Evolutionary conservation across 2,329 filamentous ascomycete species (phyloP).

Genomic region (Geosmithia putterillii): DNA sequence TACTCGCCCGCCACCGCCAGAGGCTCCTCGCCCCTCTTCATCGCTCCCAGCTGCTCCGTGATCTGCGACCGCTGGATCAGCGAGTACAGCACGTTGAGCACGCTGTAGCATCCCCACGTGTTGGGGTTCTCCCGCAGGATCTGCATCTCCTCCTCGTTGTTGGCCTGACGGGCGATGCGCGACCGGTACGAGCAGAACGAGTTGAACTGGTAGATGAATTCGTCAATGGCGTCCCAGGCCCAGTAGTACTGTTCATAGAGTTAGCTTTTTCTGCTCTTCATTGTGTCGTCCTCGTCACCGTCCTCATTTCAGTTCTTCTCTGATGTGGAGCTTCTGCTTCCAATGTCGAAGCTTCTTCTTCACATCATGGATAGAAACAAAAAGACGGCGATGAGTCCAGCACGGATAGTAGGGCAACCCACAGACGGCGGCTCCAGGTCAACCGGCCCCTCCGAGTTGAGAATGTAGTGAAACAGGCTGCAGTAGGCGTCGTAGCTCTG

Average conservation of each 20-base stretch:
- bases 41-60: slow-evolving; percentile 88
- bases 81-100: slow-evolving; percentile 97
- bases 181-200: slow-evolving; percentile 97
- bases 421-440: slow-evolving; percentile 95
- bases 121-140: slow-evolving; percentile 93
- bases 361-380: background rate
- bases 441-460: slow-evolving; percentile 98
- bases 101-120: slow-evolving; percentile 99
- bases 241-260: slow-evolving; percentile 68
- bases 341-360: no score
- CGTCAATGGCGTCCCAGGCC: slow-evolving; percentile 99
- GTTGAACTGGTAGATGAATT: slow-evolving; percentile 99
- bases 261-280: background rate
- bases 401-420: slow-evolving; percentile 39
- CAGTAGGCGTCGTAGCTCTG: slow-evolving; percentile 99
- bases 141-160: slow-evolving; percentile 86
- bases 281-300: slow-evolving; percentile 4
- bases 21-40: slow-evolving; percentile 88
- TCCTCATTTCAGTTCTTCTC: background rate
- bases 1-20: slow-evolving; percentile 86
- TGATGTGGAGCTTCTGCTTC: background rate
- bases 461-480: slow-evolving; percentile 96
- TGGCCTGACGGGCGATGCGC: slow-evolving; percentile 68
- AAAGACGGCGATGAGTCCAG: no score
- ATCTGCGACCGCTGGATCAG: slow-evolving; percentile 98